Conservation (phyloP, 2,329 filamentous ascomycete species). For the Ceratocystis eucalypticola region DNA sequence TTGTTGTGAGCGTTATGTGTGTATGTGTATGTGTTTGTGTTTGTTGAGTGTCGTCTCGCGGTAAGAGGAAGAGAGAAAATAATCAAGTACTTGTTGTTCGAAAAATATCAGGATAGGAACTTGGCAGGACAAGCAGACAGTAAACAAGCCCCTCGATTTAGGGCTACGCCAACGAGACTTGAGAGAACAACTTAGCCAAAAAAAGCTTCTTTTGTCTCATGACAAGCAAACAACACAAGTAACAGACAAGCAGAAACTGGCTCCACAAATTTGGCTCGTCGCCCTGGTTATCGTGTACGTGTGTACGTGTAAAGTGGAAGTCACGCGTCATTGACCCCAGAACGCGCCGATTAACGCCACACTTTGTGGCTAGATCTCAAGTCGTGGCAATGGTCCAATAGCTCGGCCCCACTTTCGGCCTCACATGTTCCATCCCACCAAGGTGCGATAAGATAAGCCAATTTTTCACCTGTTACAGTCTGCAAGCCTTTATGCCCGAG, state of each 20-base stretch:
- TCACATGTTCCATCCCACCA: constrained; percentile 8
- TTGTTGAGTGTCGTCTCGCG: background rate
- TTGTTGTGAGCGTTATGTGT: background rate
- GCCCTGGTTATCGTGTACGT: constrained; percentile 7
- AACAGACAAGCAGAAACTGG: background rate
- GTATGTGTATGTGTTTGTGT: background rate
- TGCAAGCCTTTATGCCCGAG: background rate
- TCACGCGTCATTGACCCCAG: background rate
- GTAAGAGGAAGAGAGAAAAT: background rate
- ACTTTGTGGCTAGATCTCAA: background rate
- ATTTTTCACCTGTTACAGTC: constrained; percentile 14
- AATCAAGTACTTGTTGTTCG: background rate
- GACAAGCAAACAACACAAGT: background rate
- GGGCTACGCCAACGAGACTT: too few relatives aligned
- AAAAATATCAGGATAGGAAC: background rate
- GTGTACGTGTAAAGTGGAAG: constrained; percentile 16
- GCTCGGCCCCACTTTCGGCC: constrained; percentile 13
- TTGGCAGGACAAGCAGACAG: background rate
- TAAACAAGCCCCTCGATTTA: background rate
- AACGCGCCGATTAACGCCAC: background rate
- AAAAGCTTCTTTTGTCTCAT: background rate
- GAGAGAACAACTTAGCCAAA: too few relatives aligned
- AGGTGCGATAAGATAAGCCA: constrained; percentile 19
- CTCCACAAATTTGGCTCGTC: background rate
- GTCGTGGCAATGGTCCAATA: too few relatives aligned